Base-by-base conservation (phyloP, 495 filamentous ascomycete species). In the Cladorrhinum samala region DNA sequence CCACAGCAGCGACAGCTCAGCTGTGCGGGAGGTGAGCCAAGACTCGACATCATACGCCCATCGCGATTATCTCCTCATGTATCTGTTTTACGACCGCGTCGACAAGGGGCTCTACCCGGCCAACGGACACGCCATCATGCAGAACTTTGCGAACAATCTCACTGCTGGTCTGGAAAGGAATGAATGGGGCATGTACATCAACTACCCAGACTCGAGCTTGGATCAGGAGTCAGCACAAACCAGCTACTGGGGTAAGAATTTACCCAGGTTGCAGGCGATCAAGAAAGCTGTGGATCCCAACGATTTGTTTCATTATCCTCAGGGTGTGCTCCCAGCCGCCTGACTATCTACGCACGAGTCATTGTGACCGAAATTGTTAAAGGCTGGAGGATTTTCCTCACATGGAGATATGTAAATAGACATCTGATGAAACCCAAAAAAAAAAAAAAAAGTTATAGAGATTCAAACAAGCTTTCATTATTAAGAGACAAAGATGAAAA, bases 221-320 rank as follows among this genome's bases (percentile, higher is more conserved):
- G 61, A 68, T 47, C 65, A 72, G 30, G 55, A 46, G 13, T 66
- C 67, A 7, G 73, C 72, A 6, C 56, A 72, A 44, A 30, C 21
- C n/a, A 64, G 58, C 46, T 80, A 86, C 55, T 84, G 78, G 77
- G 78, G 76, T 0, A 46, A 54, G 1, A 82, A 84, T 53, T 66
- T 83, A n/a, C 63, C 63, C 2, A 69, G 68, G 45, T 61, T 86
- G 18, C 64, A 77, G 61, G 50, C 61, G n/a, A 74, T 86, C 40
- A 86, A 86, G 72, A 67, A 70, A 1, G 60, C 53, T 0, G 58
- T 82, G 16, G 82, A 86, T 57, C 81, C 82, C 1, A 53, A 68
- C 0, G 75, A 85, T 65, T 40, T 84, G 17, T 85, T 85, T 42
- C 76, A 82, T 48, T 84, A 83, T 57, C 80, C 81, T 2, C 65